Evolutionary conservation across 169 alveolate genomes (phyloP).

Genomic region (Cryptosporidium ubiquitum): DNA sequence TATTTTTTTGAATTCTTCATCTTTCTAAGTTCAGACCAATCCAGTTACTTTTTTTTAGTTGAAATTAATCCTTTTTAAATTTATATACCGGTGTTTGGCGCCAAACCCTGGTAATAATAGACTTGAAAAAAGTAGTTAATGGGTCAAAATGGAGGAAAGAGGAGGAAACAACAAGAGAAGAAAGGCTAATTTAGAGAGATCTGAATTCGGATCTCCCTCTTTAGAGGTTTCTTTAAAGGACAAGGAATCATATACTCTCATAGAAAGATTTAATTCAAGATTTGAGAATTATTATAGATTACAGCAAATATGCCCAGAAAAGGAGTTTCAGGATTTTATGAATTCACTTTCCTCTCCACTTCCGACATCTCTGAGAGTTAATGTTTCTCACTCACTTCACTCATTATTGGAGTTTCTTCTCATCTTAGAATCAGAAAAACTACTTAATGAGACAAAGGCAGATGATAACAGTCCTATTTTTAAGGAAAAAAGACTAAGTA

Average conservation of each 20-base stretch:
- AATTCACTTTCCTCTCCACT: conserved; percentile 13
- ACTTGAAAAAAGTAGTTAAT: not conserved
- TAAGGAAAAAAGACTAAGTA: not conserved
- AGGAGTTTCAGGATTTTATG: not conserved
- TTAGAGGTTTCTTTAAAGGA: not conserved
- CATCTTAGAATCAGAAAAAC: not conserved
- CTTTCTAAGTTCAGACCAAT: not conserved
- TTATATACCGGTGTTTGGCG: not conserved
- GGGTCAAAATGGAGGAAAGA: not conserved
- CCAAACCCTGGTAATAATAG: not conserved
- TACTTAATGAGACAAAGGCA: not conserved
- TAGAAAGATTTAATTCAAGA: not conserved
- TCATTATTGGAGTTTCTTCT: conserved; percentile 7
- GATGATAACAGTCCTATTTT: not conserved
- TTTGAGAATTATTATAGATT: conserved; percentile 11
- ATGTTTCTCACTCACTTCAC: conserved; percentile 5
- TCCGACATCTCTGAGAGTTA: conserved; percentile 32
- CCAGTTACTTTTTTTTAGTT: not conserved
- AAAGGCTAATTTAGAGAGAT: not conserved
- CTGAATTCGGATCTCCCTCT: not conserved
- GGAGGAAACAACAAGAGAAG: not conserved
- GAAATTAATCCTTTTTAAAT: not conserved
- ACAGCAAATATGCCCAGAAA: conserved; percentile 2
- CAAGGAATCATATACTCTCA: not conserved
- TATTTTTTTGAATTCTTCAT: no score